A percentile compares a stretch with the other conserved stretches of the same genome.
Evolutionary conservation across 768 basidiomycete species (phyloP).

Genomic region (Termitomyces sp.): DNA sequence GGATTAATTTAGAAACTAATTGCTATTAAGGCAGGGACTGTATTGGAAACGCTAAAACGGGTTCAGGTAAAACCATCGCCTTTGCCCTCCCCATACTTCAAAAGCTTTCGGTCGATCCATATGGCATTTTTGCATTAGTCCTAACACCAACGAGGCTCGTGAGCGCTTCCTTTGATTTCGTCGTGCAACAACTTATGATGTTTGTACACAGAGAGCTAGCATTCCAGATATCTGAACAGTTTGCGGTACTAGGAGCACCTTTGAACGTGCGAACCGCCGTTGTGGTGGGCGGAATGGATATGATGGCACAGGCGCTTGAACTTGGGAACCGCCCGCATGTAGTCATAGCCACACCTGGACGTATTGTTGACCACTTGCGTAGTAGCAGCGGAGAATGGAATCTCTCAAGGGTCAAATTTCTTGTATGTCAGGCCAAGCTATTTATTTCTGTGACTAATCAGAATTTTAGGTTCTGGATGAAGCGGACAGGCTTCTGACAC

Average conservation of each 20-base stretch:
- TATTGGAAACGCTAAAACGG: conserved; percentile 97
- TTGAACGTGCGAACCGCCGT: conserved; percentile 84
- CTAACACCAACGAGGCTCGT: conserved; percentile 91
- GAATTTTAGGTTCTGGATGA: conserved; percentile 82
- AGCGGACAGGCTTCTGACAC: conserved; percentile 87
- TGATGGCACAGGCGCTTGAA: conserved; percentile 90
- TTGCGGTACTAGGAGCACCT: conserved; percentile 81
- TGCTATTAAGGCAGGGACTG: conserved; percentile 76
- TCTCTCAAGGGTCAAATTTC: conserved; percentile 76
- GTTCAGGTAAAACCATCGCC: conserved; percentile 96
- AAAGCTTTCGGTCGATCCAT: conserved; percentile 82
- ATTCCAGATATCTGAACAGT: conserved; percentile 96
- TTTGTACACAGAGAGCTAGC: conserved; percentile 75
- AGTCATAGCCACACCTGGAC: conserved; percentile 93
- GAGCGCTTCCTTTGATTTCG: neutral
- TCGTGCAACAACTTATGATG: neutral
- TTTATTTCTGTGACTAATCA: neutral
- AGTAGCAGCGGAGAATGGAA: conserved; percentile 82
- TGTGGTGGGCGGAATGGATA: conserved; percentile 97
- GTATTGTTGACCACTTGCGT: conserved; percentile 86
- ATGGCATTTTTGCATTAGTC: conserved; percentile 90
- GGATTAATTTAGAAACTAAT: neutral
- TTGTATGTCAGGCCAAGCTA: conserved; percentile 48
- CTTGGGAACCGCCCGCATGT: conserved; percentile 85
- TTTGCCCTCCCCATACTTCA: conserved; percentile 96